These are phyloP conservation scores for Ampelomyces quisqualis DNA, from an alignment of 2,329 filamentous ascomycete species.

Conservation along the genomic window DNA sequence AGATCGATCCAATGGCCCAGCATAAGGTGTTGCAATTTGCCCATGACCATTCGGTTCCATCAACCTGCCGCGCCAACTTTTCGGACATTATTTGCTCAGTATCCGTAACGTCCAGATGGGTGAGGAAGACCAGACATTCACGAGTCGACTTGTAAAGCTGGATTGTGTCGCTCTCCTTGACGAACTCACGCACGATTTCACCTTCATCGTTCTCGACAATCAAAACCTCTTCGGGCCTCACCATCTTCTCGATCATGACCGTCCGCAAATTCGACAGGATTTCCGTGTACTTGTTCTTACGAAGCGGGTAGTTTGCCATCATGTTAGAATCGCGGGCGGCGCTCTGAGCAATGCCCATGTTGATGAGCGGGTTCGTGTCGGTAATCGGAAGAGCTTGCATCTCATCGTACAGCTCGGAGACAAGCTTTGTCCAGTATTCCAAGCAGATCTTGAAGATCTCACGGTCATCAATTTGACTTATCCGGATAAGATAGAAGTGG, in stretches of 20 bases:
- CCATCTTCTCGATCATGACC: slow-evolving; percentile 99
- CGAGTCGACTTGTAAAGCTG: slow-evolving; percentile 99
- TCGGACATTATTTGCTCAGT: slow-evolving; percentile 99
- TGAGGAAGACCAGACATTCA: slow-evolving; percentile 95
- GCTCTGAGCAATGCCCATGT: slow-evolving; percentile 72
- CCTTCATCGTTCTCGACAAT: slow-evolving; percentile 99
- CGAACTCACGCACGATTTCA: slow-evolving; percentile 97
- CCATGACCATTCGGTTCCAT: slow-evolving; percentile 97
- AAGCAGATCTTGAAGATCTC: slow-evolving; percentile 99
- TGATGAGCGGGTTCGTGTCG: slow-evolving; percentile 86
- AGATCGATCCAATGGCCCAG: slow-evolving; percentile 99
- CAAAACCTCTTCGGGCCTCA: slow-evolving; percentile 92
- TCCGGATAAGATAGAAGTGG: slow-evolving; percentile 96
- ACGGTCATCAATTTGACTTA: slow-evolving; percentile 97
- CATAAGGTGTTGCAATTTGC: slow-evolving; percentile 99
- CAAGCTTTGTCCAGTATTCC: slow-evolving; percentile 98
- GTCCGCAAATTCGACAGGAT: slow-evolving; percentile 90
- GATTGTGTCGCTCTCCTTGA: slow-evolving; percentile 98
- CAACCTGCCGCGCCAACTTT: slow-evolving; percentile 92
- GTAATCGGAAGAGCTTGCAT: slow-evolving; percentile 96
- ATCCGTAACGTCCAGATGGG: slow-evolving; percentile 94
- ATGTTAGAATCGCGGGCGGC: slow-evolving; percentile 82
- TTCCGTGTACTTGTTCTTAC: slow-evolving; percentile 97
- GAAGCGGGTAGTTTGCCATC: slow-evolving; percentile 86
- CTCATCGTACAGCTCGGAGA: slow-evolving; percentile 97